Evolutionary conservation across 192 early-diverging fungal species (phyloP), one percentile per base, ranked within the genome.

Genomic region (Backusella tarrabulga): DNA sequence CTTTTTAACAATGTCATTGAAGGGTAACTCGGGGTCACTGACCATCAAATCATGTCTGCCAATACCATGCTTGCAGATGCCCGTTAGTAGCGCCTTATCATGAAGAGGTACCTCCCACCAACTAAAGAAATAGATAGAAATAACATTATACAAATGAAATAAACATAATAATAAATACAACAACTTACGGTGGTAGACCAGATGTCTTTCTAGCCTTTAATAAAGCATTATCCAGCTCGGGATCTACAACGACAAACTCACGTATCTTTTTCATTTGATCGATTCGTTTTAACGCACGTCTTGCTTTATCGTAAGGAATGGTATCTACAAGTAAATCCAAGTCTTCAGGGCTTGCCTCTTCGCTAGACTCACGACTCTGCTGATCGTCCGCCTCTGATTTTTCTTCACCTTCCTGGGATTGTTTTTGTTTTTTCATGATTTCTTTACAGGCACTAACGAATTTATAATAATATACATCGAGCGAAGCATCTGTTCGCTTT

Each of bases 41-140:
- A 92, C 83, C 69, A 94, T 87, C 34, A 92, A 71, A 76, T 95
- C 94, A 68, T 82, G 85, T 35, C 92, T 84, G 41, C 86, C 87
- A 44, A 91, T 79, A 34, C 94, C 94, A 80, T 91, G 92, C 66
- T 88, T 88, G 35, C 89, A 90, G 67, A 95, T 85, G 15, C 90
- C 94, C 46, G 84, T 81, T 73, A 95, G 77, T 70, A 94, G 90
- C 17, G 85, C 87, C 36, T 82, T 81, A 69, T 95, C 94, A 70
- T 93, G 89, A 15, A 87, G 85, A 19, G 88, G 84, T 44, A 90
- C 83, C 40, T 83, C 85, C 94, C 94, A 95, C 94, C 94, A 95
- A 42, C 88, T 92, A 63, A 9, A 76, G 36, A 74, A 4, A 75
- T 2, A 44, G 1, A 67, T 7, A 8, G 26, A 26, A n/a, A 15